phyloP scores from a whole-genome alignment of 331 rosid genomes.

The Malus hybrid region DNA sequence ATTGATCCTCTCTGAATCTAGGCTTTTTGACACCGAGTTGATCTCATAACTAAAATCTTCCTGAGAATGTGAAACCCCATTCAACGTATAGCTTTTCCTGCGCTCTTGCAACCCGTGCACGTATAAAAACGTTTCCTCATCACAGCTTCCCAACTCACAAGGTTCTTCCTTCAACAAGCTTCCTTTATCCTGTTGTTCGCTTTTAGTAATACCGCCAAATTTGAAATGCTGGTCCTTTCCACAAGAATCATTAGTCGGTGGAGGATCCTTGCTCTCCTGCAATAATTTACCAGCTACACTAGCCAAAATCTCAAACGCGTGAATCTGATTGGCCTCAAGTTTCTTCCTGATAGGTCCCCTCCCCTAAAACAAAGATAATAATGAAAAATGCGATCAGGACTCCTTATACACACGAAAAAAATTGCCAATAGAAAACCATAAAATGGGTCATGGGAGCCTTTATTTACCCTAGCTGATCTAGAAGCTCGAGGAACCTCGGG shows the following conservation, averaged over 20 bases:
- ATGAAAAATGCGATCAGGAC: constrained; percentile 1
- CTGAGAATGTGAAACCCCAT: constrained; percentile 7
- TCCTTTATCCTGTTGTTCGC: constrained; percentile 15
- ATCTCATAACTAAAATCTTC: constrained; percentile 14
- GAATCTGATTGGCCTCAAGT: constrained; percentile 33
- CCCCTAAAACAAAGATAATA: constrained; percentile 43
- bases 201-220: constrained; percentile 10
- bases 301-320: constrained; percentile 66
- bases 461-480: constrained; percentile 62
- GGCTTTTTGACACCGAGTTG: constrained; percentile 13
- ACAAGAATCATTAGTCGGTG: constrained; percentile 12
- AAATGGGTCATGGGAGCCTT: constrained; percentile 3
- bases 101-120: background rate
- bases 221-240: constrained; percentile 15
- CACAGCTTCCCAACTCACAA: constrained; percentile 27
- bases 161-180: constrained; percentile 22
- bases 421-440: background rate
- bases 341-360: constrained; percentile 47
- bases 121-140: constrained; percentile 17
- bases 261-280: constrained; percentile 31
- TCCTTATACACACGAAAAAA: background rate
- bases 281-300: constrained; percentile 57
- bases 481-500: constrained; percentile 65
- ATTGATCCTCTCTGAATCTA: background rate
- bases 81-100: constrained; percentile 30